These are phyloP conservation scores for Auxenochlorella protothecoides DNA, from an alignment of 139 green algal species.

Conservation along the genomic window DNA sequence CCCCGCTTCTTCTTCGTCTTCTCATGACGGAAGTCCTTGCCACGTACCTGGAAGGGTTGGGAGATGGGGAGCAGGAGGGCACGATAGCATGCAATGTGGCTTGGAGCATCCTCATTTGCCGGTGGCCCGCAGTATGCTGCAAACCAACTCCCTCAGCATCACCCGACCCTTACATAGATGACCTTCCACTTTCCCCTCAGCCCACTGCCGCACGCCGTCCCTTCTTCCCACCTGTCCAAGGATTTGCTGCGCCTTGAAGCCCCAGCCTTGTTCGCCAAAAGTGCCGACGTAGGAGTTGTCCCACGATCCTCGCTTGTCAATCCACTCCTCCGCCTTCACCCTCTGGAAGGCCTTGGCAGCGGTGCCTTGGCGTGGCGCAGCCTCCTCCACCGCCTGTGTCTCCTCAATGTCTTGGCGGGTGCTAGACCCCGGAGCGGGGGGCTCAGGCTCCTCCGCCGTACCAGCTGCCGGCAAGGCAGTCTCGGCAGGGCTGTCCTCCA, in stretches of 20 bases:
- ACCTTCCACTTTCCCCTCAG: not conserved
- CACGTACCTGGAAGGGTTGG: conserved; percentile 29
- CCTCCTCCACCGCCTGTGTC: not conserved
- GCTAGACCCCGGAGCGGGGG: no score
- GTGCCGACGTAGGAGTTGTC: conserved; percentile 61
- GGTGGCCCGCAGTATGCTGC: no score
- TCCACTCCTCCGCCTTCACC: conserved; percentile 70
- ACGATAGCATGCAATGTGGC: not conserved
- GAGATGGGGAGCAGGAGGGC: no score
- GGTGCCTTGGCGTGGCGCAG: not conserved
- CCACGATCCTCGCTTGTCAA: conserved; percentile 64
- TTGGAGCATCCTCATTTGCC: not conserved
- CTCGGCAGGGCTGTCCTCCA: not conserved
- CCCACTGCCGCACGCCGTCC: not conserved
- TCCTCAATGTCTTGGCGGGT: not conserved
- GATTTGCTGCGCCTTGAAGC: conserved; percentile 84
- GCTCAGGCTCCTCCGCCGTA: not conserved
- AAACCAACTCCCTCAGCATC: no score
- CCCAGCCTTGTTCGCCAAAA: conserved; percentile 73
- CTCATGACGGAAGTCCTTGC: conserved; percentile 94
- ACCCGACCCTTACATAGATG: no score
- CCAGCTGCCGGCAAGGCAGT: not conserved
- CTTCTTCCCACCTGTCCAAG: conserved; percentile 48
- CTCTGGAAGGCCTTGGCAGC: conserved; percentile 64
- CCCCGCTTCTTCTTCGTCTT: conserved; percentile 99